Evolutionary conservation across 345 rosid genomes (phyloP).

Genomic region (Acer saccharum): DNA sequence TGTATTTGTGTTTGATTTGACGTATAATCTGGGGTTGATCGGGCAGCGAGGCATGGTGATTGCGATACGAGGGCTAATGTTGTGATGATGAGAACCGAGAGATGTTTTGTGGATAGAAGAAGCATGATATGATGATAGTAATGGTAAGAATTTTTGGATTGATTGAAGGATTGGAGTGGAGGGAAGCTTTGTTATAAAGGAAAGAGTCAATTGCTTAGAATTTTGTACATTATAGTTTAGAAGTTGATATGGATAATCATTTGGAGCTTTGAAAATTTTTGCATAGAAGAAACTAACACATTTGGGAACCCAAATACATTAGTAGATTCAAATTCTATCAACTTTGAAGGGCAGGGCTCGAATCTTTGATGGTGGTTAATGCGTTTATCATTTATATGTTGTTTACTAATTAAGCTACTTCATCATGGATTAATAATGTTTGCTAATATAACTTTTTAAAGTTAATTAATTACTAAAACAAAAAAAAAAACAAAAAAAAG

Average conservation of each 20-base stretch:
- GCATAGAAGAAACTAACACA: not conserved
- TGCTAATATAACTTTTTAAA: not conserved
- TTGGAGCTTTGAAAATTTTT: not conserved
- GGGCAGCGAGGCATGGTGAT: conserved; percentile 25
- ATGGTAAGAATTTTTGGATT: not conserved
- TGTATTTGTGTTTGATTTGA: conserved; percentile 1
- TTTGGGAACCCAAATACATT: not conserved
- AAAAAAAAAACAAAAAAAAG: too few relatives aligned
- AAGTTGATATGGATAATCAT: not conserved
- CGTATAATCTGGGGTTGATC: conserved; percentile 28
- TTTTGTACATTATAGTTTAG: not conserved
- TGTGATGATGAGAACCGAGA: conserved; percentile 23
- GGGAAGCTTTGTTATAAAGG: conserved; percentile 39
- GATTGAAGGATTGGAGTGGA: conserved; percentile 16
- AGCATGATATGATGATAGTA: conserved; percentile 12
- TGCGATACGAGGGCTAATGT: not conserved
- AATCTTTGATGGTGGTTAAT: not conserved
- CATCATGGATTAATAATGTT: not conserved
- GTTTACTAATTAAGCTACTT: not conserved
- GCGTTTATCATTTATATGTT: not conserved
- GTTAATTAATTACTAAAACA: too few relatives aligned
- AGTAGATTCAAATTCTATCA: not conserved
- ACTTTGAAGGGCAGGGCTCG: not conserved
- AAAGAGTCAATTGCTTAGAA: conserved; percentile 18
- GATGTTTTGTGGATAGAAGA: conserved; percentile 24